phyloP scores from a whole-genome alignment of 2,329 filamentous ascomycete genomes.

The Alternaria angustiovoidea region DNA sequence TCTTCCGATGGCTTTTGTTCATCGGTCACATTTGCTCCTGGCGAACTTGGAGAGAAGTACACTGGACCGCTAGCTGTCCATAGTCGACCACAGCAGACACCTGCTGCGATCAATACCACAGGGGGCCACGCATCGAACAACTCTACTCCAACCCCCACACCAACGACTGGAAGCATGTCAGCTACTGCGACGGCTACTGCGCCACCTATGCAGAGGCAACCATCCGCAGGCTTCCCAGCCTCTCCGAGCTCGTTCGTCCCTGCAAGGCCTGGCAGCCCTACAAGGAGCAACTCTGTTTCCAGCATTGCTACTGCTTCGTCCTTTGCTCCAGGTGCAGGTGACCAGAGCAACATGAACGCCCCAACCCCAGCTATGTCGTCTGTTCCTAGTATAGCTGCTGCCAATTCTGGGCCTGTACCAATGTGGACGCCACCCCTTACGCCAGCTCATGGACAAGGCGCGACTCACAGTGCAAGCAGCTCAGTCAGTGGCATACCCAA shows the following conservation, averaged over 20 bases:
- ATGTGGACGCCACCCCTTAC: conserved; percentile 92
- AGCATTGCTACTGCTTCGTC: conserved; percentile 75
- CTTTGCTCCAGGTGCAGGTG: conserved; percentile 48
- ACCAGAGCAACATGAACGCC: conserved; percentile 67
- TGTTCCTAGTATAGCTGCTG: conserved; percentile 77
- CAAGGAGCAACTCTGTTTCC: conserved; percentile 85
- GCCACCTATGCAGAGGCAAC: conserved; percentile 62
- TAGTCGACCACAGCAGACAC: conserved; percentile 38
- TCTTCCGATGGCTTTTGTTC: conserved; percentile 99
- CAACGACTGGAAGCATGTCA: conserved; percentile 70
- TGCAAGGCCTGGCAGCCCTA: conserved; percentile 75
- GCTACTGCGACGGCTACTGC: conserved; percentile 56
- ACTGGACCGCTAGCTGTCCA: conserved; percentile 65
- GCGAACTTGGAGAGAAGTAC: conserved; percentile 85
- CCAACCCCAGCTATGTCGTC: conserved; percentile 80
- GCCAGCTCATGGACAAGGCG: conserved; percentile 61
- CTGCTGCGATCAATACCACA: conserved; percentile 54
- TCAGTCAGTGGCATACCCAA: conserved; percentile 61
- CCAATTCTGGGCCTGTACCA: conserved; percentile 71
- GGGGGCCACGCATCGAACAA: conserved; percentile 62
- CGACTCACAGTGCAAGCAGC: conserved; percentile 63
- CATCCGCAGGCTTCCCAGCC: conserved; percentile 63
- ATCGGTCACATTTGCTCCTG: conserved; percentile 80
- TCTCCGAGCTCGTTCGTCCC: conserved; percentile 65
- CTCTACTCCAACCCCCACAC: conserved; percentile 74